Base-by-base conservation (phyloP, 352 stramenopile species). In the Bremia lactucae region DNA sequence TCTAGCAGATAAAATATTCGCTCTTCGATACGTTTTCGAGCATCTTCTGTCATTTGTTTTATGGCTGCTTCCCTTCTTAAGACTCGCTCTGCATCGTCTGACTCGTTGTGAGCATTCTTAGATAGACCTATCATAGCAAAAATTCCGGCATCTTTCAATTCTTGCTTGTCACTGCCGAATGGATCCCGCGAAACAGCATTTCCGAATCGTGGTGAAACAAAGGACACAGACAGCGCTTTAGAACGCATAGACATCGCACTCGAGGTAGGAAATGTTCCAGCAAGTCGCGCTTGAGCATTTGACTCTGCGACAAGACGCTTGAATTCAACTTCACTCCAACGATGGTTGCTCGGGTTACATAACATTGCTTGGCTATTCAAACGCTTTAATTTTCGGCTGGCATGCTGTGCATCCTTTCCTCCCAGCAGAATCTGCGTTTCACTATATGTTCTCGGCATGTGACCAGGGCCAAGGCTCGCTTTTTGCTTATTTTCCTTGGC, bases 1-100 rank as follows among this genome's bases (percentile, higher is more conserved):
- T 87, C 72, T 14, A 90, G 52, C 28, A 86, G 40, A 39, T 77
- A 62, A 16, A 87, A 84, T 19, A 89, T 84, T 9, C 67, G 57
- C 41, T 89, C 79, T 54, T 88, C 71, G 16, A 89, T 68, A 3
- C 76, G 65, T 42, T 64, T 56, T 18, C 63, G 56, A n/a, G 68
- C 66, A 46, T 90, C 60, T 22, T 68, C 59, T n/a, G 56, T 55
- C 78, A 93, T 93, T 37, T 61, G 36, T 15, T 75, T 24, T 16
- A 80, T 34, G 5, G 59, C 50, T 20, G 65, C 52, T 39, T 86
- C 56, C 24, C 62, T 74, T 39, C 59, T 62, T 7, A 57, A 26
- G 11, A 66, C 35, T 25, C 31, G 44, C 11, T 77, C 51, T 35
- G 56, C 42, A 37, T 89, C 70, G 37, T 68, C 56, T 4, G 46